These are phyloP conservation scores for Apiotrichum sp. DNA, from an alignment of 1,284 basidiomycete genomes.

Conservation along the genomic window DNA sequence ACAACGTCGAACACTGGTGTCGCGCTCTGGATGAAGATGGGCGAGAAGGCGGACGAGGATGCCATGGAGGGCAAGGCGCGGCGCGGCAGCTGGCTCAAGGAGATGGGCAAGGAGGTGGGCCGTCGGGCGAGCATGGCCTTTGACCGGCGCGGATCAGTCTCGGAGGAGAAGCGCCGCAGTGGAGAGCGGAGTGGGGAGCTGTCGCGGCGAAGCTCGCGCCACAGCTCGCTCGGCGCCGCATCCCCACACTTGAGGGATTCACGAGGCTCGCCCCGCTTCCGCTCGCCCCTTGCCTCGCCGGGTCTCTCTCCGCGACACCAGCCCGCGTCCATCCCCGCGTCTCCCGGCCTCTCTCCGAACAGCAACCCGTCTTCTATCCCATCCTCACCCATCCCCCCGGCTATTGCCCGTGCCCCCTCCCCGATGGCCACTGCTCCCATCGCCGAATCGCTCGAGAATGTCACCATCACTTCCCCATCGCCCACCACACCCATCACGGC, in stretches of 20 bases:
- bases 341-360: too few relatives aligned
- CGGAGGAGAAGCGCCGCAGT: neutral
- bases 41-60: constrained; percentile 31
- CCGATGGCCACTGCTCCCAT: too few relatives aligned
- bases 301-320: too few relatives aligned
- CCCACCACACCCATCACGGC: too few relatives aligned
- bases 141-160: neutral
- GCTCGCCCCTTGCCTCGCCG: too few relatives aligned
- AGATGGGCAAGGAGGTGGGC: neutral
- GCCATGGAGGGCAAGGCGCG: constrained; percentile 12
- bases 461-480: too few relatives aligned
- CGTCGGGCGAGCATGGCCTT: neutral
- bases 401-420: too few relatives aligned
- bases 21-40: constrained; percentile 38
- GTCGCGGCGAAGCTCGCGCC: neutral
- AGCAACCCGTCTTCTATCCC: too few relatives aligned
- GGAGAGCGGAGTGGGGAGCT: neutral
- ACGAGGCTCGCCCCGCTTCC: neutral
- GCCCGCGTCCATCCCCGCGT: too few relatives aligned
- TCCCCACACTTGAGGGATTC: too few relatives aligned
- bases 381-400: too few relatives aligned
- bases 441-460: too few relatives aligned
- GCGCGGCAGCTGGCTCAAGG: neutral
- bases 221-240: neutral
- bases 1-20: constrained; percentile 31